Evolutionary conservation across 2,329 filamentous ascomycete genomes (phyloP), one percentile per base, ranked within the genome.

Genomic region (Diaporthe destruens): DNA sequence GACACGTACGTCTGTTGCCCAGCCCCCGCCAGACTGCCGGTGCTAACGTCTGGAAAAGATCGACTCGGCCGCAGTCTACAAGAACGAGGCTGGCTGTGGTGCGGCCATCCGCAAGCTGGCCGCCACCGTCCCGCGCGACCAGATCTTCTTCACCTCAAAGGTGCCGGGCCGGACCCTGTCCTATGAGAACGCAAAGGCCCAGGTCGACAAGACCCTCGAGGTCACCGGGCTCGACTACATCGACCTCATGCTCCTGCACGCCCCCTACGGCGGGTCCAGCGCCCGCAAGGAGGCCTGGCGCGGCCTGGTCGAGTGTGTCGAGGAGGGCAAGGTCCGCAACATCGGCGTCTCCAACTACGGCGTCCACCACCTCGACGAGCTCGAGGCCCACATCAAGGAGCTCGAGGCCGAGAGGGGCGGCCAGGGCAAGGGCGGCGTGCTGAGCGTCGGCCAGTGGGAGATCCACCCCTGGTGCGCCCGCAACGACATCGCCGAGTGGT

Each of bases 391-490:
- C 80, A 91, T 90, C 72, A 84, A 82, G 69, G 88, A 91, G 80
- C 87, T 91, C 0, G 91, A 93, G 77, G 79, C 80, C 23, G 89
- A 90, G 80, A 87, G 88, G 55, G 87, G 90, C 57, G 90, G 89
- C 1, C 83, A 85, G 72, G 91, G 91, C 12, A 91, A 90, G 76
- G 91, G 89, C 56, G 94, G 94, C 32, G 85, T 94, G 53, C 88
- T 98, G 78, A 93, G 91, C 74, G 93, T 98, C 49, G 95, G 94
- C 53, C 95, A 98, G 82, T 94, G 93, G 82, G 95, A 98, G 83
- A 84, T 98, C 14, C 95, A 98, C 82, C 95, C 95, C 0, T 98
- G 94, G 95, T 89, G 95, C 54, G 87, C 91, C 11, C 87, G 95
- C n/a, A 84, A 87, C 29, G 94, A 98, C 78, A 94, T 98, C 74